Evolutionary conservation across 768 basidiomycete species (phyloP).

Genomic region (Psilocybe azurescens): DNA sequence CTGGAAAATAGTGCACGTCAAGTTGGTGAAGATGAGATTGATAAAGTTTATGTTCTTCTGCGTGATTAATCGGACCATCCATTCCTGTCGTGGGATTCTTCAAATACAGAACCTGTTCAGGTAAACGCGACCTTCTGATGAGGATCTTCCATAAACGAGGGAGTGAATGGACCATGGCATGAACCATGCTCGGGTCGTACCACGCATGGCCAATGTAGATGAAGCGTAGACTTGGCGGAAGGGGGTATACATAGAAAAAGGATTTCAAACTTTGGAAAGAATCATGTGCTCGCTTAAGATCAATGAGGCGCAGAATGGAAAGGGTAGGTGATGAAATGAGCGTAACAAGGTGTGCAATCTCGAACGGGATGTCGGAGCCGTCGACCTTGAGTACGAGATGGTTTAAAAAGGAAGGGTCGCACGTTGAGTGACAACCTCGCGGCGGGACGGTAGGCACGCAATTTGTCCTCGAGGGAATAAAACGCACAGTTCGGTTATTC

Average conservation of each 20-base stretch:
- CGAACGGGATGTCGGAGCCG: conserved; percentile 63
- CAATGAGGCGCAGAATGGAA: conserved; percentile 50
- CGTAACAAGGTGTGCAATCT: conserved; percentile 57
- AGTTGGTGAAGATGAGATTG: conserved; percentile 27
- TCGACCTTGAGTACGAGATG: conserved; percentile 56
- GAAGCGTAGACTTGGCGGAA: conserved; percentile 42
- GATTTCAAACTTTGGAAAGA: conserved; percentile 50
- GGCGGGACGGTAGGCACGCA: conserved; percentile 28
- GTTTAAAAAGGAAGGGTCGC: conserved; percentile 52
- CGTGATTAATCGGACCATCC: neutral
- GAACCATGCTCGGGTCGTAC: conserved; percentile 47
- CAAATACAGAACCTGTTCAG: conserved; percentile 40
- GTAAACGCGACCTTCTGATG: conserved; percentile 35
- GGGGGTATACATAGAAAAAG: conserved; percentile 51
- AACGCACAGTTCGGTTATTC: conserved; percentile 58
- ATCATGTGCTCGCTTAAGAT: conserved; percentile 39
- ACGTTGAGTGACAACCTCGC: conserved; percentile 32
- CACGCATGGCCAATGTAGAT: conserved; percentile 52
- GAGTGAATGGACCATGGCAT: conserved; percentile 38
- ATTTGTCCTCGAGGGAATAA: conserved; percentile 51
- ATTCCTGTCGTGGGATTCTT: neutral
- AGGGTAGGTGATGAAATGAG: conserved; percentile 57
- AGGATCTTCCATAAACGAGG: conserved; percentile 38
- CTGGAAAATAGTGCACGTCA: conserved; percentile 25
- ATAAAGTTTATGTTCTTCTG: conserved; percentile 3